Conservation (phyloP, 2,329 filamentous ascomycete species). For the Coniochaeta prunicola region DNA sequence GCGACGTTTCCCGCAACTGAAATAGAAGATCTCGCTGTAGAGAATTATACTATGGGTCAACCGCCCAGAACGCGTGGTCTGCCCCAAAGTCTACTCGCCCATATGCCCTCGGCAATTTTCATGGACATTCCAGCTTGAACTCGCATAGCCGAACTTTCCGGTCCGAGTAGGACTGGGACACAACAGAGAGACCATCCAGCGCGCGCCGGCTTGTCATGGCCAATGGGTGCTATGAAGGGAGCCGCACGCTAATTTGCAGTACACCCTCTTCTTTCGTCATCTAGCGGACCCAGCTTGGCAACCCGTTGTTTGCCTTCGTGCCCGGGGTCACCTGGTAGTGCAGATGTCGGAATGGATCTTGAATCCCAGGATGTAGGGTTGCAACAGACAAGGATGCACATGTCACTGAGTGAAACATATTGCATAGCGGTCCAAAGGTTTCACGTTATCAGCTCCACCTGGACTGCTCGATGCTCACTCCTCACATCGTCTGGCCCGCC, state of each 20-base stretch:
- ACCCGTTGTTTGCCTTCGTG: not conserved
- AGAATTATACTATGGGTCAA: not conserved
- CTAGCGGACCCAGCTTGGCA: not conserved
- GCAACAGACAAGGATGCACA: not conserved
- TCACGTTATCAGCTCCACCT: not conserved
- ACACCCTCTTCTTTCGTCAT: not conserved
- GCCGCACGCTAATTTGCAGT: not conserved
- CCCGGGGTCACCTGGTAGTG: not conserved
- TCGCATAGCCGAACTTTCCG: not conserved
- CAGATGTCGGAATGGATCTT: not conserved
- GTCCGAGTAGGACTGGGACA: not conserved
- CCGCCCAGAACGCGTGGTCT: not conserved
- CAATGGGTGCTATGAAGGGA: not conserved
- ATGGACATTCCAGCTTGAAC: not conserved
- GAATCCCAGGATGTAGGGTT: not conserved
- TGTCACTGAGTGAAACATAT: not conserved
- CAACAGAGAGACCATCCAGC: not conserved
- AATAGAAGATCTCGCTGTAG: not conserved
- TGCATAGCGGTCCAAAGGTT: not conserved
- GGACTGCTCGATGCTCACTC: not conserved
- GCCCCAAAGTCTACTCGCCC: not conserved
- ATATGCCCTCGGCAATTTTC: not conserved
- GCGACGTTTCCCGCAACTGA: not conserved
- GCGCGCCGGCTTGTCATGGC: not conserved
- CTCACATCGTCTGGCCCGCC: not conserved